Conservation (phyloP, 306 rosid species). For the Delonix regia region DNA sequence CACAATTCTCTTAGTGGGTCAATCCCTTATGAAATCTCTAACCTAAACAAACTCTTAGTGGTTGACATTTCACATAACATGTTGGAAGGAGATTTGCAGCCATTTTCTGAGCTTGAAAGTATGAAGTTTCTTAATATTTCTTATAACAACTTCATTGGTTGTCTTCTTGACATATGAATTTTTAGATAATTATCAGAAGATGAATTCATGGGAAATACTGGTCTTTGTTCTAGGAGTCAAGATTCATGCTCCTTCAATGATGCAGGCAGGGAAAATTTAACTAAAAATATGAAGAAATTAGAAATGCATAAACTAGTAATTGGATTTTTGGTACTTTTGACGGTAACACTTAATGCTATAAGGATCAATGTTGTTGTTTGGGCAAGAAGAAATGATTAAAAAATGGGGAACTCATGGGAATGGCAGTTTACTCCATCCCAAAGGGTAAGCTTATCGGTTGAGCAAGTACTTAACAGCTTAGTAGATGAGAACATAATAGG, state of each 20-base stretch:
- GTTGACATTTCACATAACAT: constrained; percentile 66
- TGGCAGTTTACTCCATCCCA: constrained; percentile 76
- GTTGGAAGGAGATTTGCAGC: constrained; percentile 55
- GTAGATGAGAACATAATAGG: constrained; percentile 62
- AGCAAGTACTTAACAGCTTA: constrained; percentile 51
- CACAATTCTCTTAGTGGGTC: constrained; percentile 57
- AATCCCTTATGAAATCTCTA: constrained; percentile 59
- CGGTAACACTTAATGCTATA: constrained; percentile 47
- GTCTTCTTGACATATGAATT: constrained; percentile 57
- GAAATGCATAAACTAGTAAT: constrained; percentile 53
- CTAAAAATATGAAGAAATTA: constrained; percentile 37
- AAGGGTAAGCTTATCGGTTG: constrained; percentile 56
- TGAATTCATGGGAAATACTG: constrained; percentile 55
- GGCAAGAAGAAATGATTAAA: constrained; percentile 51
- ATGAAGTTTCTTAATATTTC: constrained; percentile 65
- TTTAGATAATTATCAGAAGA: constrained; percentile 52
- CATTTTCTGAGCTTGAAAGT: constrained; percentile 51
- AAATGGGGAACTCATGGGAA: constrained; percentile 53
- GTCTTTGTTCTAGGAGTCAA: constrained; percentile 46
- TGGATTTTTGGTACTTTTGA: constrained; percentile 53
- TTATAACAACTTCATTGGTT: constrained; percentile 54
- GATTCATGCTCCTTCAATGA: constrained; percentile 52
- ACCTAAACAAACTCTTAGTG: constrained; percentile 52
- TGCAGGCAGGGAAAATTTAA: constrained; percentile 14
- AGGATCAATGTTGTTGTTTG: constrained; percentile 49